These are phyloP conservation scores for Myxozyma mucilagina DNA, from an alignment of 805 yeast genomes.

Conservation along the genomic window DNA sequence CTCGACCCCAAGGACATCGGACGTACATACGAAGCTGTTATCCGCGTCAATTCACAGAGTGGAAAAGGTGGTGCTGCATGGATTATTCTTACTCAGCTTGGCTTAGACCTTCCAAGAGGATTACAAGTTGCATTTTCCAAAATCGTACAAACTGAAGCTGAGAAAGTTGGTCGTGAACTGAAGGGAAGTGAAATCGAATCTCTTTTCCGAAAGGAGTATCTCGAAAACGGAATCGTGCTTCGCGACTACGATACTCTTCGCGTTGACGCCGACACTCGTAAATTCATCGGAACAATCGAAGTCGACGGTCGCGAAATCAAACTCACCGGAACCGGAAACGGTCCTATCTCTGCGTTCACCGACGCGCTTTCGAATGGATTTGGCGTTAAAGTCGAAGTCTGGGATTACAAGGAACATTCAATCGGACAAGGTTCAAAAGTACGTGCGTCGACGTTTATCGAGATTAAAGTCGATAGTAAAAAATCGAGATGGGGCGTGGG, in stretches of 20 bases:
- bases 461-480: slow-evolving; percentile 46
- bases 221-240: slow-evolving; percentile 40
- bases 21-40: slow-evolving; percentile 87
- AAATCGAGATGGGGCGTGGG: slow-evolving; percentile 84
- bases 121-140: slow-evolving; percentile 74
- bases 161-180: slow-evolving; percentile 69
- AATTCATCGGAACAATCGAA: slow-evolving; percentile 51
- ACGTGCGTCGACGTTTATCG: slow-evolving; percentile 79
- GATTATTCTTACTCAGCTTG: slow-evolving; percentile 74
- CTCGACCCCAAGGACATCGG: slow-evolving; percentile 84
- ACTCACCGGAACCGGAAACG: slow-evolving; percentile 70
- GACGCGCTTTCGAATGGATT: slow-evolving; percentile 57
- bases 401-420: slow-evolving; percentile 76
- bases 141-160: slow-evolving; percentile 69
- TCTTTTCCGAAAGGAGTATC: slow-evolving; percentile 63
- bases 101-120: slow-evolving; percentile 78
- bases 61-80: slow-evolving; percentile 92
- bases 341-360: slow-evolving; percentile 76
- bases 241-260: slow-evolving; percentile 52
- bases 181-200: slow-evolving; percentile 62
- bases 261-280: slow-evolving; percentile 47
- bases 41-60: slow-evolving; percentile 82
- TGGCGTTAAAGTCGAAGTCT: slow-evolving; percentile 57
- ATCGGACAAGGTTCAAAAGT: slow-evolving; percentile 70
- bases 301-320: slow-evolving; percentile 46